Conservation (phyloP, 257 asterid genomes). For the Ajuga chamaepitys region DNA sequence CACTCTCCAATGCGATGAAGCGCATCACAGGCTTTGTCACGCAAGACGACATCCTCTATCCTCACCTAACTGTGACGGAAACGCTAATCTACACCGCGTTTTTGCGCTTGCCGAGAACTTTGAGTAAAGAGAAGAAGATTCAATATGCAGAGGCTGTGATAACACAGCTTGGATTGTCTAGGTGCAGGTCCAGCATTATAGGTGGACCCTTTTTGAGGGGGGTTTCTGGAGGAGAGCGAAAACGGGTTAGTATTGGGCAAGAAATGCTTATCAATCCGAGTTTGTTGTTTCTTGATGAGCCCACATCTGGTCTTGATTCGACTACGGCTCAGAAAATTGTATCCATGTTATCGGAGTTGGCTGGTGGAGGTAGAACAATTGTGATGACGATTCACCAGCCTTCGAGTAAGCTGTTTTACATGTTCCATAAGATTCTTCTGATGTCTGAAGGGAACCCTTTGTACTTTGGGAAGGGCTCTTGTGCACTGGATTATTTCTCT, state of each 20-base stretch:
- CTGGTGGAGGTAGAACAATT: constrained; percentile 56
- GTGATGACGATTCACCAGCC: constrained; percentile 89
- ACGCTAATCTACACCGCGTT: constrained; percentile 69
- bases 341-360: constrained; percentile 51
- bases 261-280: constrained; percentile 84
- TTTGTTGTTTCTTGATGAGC: constrained; percentile 67
- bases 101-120: constrained; percentile 45
- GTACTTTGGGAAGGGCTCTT: constrained; percentile 52
- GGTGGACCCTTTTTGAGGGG: constrained; percentile 53
- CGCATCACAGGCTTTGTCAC: constrained; percentile 80
- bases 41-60: constrained; percentile 66
- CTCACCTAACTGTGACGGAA: constrained; percentile 72
- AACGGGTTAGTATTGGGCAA: constrained; percentile 80
- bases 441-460: constrained; percentile 63
- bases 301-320: constrained; percentile 81
- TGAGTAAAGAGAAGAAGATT: constrained; percentile 32
- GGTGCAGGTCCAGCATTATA: constrained; percentile 44
- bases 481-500: constrained; percentile 49
- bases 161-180: constrained; percentile 43
- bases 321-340: constrained; percentile 74
- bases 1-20: constrained; percentile 48
- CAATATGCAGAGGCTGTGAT: constrained; percentile 47
- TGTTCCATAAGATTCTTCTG: constrained; percentile 71
- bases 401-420: constrained; percentile 62
- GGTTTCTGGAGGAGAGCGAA: constrained; percentile 74